Base-by-base conservation (phyloP, 441 rosid species). In the Hura crepitans region DNA sequence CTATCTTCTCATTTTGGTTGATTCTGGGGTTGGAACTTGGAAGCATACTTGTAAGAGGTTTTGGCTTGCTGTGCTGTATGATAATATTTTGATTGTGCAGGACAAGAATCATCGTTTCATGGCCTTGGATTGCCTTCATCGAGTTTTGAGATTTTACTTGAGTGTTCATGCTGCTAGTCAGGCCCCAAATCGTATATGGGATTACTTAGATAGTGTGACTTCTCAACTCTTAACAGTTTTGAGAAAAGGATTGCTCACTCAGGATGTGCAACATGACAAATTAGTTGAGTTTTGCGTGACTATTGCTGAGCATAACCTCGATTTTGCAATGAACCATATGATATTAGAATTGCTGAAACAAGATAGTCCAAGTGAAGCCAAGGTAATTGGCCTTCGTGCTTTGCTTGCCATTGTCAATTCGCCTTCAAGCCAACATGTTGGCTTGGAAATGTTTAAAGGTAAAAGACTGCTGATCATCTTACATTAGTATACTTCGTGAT, bases 241-340 rank as follows among this genome's bases (percentile, higher is more conserved):
- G 82, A 91, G 86, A 84, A 96, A 91, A 83, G 99, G 97, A 81
- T 50, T 93, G 86, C 97, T 96, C 68, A 91, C 92, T 70, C 99
- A 96, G 81, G 99, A 96, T 87, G 91, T 85, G 60, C 99, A 96
- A 71, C 98, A 96, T 72, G 99, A 96, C 81, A 96, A 96, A 82
- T 90, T 96, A 75, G 97, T 96, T 65, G 98, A 96, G 75, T 96
- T 96, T 75, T 96, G 99, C 79, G 99, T 92, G 75, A 88, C 96
- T 62, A 86, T 96, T 74, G 96, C 98, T 28, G 99, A 93, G 61
- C 99, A 96, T 85, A 93, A 96, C 86, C 98, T 93, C 82, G 99
- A 96, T 85, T 96, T 96, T 74, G 83, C 99, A 62, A 96, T 96
- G 98, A 96, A 96, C 78, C 99, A 93, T 79, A 96, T 96, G 99